Evolutionary conservation across 768 basidiomycete species (phyloP), one percentile per base, ranked within the genome.

Genomic region (Xanthoconium purpureum): DNA sequence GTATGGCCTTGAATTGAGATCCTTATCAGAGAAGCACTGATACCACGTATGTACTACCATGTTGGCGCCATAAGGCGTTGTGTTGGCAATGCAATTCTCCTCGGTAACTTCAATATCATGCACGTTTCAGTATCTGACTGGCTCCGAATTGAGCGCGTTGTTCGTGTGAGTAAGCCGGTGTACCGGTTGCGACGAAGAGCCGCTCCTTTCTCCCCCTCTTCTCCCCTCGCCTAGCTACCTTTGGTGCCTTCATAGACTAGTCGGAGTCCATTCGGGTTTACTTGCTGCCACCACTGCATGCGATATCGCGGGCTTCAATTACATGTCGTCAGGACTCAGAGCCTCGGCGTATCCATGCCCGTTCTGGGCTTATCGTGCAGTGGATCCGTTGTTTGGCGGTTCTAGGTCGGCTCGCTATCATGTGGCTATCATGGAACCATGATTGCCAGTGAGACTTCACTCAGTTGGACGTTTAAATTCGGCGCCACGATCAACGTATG

Each of bases 261-360:
- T 50, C 37, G 32, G 44, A 32, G 45, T 50, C 32, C 7, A 33
- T 48, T 39, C 47, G 29, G 47, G 20, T 24, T 30, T 33, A 30
- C 46, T 37, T 20, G 46, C 17, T 45, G 36, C 35, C 36, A 51
- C 35, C 20, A 18, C 32, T 30, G 30, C 28, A 20, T 11, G 37
- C 44, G 18, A 38, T 37, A 61, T 35, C 54, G 51, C 56, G 30
- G 37, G 48, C 38, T 47, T 55, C 52, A 45, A 45, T 33, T 36
- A 42, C 42, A 48, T 13, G 46, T 64, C 50, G 50, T 50, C 15
- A 60, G 55, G 35, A 17, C 46, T 39, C 35, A 8, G 32, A 43
- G 50, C 20, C 58, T 52, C 18, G 53, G 54, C 40, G 40, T 60
- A 44, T 52, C 54, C 39, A 64, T 36, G 54, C 28, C 51, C 33